Base-by-base conservation (phyloP, 495 filamentous ascomycete genomes). In the Extremus antarcticus region DNA sequence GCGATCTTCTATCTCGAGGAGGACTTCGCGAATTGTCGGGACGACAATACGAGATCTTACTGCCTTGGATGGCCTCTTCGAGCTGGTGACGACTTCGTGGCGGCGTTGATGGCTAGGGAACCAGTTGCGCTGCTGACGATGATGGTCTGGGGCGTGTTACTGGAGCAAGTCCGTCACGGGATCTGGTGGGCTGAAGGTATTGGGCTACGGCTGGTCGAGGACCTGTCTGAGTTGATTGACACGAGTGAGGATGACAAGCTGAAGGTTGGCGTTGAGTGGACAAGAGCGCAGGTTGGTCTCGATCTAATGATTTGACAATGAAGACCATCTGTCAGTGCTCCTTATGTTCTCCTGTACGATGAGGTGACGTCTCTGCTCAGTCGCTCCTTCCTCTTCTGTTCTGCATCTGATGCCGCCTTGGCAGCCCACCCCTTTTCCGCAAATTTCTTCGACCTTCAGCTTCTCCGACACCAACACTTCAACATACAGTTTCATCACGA, bases 51-150 rank as follows among this genome's bases (percentile, higher is more conserved):
- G 3, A 8, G 47, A 7, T 20, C 22, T 1, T 25, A 25, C 13
- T 13, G 47, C 7, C 11, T 50, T 9, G 47, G n/a, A 13, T 50
- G 47, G 47, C 47, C 47, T 13, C 24, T 29, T 2, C 8, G 21
- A 11, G 47, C 22, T 10, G 47, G 47, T 32, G 11, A 29, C 3
- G 47, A 24, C 13, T 50, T 16, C 24, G 25, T 16, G 9, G 25
- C 24, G 16, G 47, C 47, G 25, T 32, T 50, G 47, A 24, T 13
- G 2, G 47, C 13, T 13, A 29, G 17, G 25, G 47, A 50, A 15
- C 47, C 47, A 17, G 24, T 50, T 16, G 47, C 47, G 21, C 47
- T 50, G 22, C 47, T 50, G 16, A 29, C 25, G 23, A n/a, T 50
- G 22, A 32, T 32, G 47, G 19, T 24, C 15, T 50, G 47, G 47